These are phyloP conservation scores for Zymoseptoria brevis DNA, from an alignment of 2,329 filamentous ascomycete genomes.

Conservation along the genomic window DNA sequence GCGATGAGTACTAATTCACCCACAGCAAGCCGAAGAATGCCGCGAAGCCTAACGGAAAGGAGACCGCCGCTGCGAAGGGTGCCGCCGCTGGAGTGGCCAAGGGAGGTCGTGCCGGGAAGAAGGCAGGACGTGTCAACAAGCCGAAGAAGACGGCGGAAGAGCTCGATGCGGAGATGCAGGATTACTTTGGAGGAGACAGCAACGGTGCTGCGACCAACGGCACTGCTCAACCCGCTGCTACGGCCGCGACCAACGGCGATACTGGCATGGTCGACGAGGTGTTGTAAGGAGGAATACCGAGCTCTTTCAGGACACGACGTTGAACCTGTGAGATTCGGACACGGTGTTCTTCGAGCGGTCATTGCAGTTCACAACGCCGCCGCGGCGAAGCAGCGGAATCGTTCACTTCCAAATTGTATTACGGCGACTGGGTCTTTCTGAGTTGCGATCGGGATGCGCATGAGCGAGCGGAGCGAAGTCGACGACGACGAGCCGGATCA, in stretches of 20 bases:
- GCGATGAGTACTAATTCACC: too few species aligned
- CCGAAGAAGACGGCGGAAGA: conserved; percentile 89
- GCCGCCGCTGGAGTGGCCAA: conserved; percentile 55
- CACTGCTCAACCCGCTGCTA: conserved; percentile 39
- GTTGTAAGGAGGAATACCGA: conserved; percentile 32
- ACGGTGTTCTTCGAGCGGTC: background rate
- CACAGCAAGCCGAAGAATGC: conserved; percentile 28
- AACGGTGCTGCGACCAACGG: conserved; percentile 39
- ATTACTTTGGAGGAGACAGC: conserved; percentile 66
- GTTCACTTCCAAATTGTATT: conserved; percentile 7
- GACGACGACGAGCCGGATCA: conserved; percentile 1
- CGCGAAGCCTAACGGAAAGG: conserved; percentile 23
- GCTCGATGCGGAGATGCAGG: conserved; percentile 93
- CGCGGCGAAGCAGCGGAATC: background rate
- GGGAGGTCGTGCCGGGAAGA: conserved; percentile 45
- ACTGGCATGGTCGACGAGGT: conserved; percentile 50
- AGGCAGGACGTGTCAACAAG: conserved; percentile 55
- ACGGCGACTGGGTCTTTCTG: conserved; percentile 4
- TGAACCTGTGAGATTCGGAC: background rate
- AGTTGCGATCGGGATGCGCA: background rate
- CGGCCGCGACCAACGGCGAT: conserved; percentile 40
- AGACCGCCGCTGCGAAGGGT: conserved; percentile 62
- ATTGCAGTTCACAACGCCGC: background rate
- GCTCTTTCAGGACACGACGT: conserved; percentile 1
- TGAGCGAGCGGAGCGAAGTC: conserved; percentile 6